Evolutionary conservation across 768 basidiomycete genomes (phyloP).

Genomic region (Leccinellum luteum): DNA sequence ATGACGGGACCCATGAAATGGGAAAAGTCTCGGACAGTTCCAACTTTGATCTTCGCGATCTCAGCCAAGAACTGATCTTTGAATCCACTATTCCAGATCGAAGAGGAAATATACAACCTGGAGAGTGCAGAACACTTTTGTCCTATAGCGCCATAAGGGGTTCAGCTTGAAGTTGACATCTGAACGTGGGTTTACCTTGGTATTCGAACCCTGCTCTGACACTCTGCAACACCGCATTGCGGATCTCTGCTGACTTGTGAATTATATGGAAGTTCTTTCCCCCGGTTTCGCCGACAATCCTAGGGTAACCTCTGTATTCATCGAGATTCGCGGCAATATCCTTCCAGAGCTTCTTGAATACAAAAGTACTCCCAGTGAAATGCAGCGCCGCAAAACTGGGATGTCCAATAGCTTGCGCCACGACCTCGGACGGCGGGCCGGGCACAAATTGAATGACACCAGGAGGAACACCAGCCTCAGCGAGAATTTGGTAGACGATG

Average conservation of each 20-base stretch:
- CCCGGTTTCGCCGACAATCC: conserved; percentile 97
- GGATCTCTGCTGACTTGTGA: conserved; percentile 82
- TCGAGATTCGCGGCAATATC: conserved; percentile 89
- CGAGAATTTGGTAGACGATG: conserved; percentile 83
- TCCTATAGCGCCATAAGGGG: conserved; percentile 39
- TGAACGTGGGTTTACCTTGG: conserved; percentile 54
- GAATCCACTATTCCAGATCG: conserved; percentile 85
- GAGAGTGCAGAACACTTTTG: conserved; percentile 98
- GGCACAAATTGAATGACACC: conserved; percentile 98
- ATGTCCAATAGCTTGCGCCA: conserved; percentile 78
- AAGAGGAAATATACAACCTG: conserved; percentile 83
- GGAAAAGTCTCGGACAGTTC: conserved; percentile 66
- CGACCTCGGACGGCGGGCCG: conserved; percentile 81
- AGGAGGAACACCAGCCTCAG: conserved; percentile 91
- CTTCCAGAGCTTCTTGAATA: conserved; percentile 97
- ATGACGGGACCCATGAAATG: conserved; percentile 98
- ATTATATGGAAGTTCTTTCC: conserved; percentile 99
- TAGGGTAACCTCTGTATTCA: conserved; percentile 83
- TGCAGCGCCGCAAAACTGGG: conserved; percentile 83
- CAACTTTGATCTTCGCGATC: conserved; percentile 82
- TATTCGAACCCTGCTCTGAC: conserved; percentile 94
- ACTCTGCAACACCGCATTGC: conserved; percentile 86
- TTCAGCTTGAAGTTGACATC: background rate
- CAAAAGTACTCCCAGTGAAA: conserved; percentile 93
- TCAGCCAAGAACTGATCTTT: conserved; percentile 74